phyloP scores from a whole-genome alignment of 2,329 filamentous ascomycete genomes.

The Beauveria bassiana region DNA sequence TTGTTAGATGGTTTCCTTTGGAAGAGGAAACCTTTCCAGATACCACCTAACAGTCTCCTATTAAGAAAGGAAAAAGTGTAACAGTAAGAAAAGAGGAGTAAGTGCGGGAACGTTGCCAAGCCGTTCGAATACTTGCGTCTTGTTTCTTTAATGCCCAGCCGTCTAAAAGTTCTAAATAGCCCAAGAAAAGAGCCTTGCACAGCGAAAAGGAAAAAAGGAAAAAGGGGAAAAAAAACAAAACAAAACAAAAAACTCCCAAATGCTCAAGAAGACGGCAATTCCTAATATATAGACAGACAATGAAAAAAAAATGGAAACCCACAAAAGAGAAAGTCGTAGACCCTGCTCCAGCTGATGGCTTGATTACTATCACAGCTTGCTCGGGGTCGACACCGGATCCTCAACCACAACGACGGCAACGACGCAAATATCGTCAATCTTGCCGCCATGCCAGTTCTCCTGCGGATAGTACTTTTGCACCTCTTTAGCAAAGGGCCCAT shows the following conservation, averaged over 20 bases:
- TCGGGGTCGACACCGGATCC: conserved; percentile 18
- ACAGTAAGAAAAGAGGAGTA: background rate
- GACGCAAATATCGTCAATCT: conserved; percentile 92
- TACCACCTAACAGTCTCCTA: background rate
- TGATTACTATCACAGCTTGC: conserved; percentile 24
- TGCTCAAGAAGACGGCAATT: background rate
- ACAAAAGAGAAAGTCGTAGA: background rate
- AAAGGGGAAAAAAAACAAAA: too few species aligned
- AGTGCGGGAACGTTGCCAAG: background rate
- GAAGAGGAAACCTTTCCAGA: background rate
- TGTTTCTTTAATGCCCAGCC: background rate
- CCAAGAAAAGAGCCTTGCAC: background rate
- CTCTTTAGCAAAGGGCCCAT: conserved; percentile 92
- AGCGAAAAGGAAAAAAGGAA: background rate
- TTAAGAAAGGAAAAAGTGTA: background rate
- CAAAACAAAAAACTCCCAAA: background rate
- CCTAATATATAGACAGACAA: background rate
- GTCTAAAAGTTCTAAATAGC: conserved; percentile 6
- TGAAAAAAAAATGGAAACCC: background rate
- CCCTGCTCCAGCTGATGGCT: background rate
- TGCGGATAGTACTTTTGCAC: conserved; percentile 80
- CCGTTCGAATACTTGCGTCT: background rate
- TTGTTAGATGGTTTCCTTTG: background rate
- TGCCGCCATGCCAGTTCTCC: conserved; percentile 85
- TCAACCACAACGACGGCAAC: conserved; percentile 72